A percentile compares a stretch with the other conserved stretches of the same genome.
phyloP scores from a whole-genome alignment of 148 eudicot genomes.

The Chenopodium formosanum region DNA sequence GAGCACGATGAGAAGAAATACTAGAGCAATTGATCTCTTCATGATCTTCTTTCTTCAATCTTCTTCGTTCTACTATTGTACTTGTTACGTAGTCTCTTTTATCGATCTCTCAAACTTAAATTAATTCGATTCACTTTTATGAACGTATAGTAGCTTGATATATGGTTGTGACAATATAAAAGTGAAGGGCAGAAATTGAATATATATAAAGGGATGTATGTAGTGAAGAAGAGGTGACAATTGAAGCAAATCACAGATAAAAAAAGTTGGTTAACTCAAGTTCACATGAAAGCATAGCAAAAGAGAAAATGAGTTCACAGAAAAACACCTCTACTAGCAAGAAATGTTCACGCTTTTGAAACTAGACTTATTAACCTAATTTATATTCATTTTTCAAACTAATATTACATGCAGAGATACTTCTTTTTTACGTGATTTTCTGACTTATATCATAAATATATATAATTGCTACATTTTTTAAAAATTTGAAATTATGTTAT shows the following conservation, averaged over 20 bases:
- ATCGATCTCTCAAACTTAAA: background rate
- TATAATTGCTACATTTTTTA: no score
- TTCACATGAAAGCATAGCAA: slow-evolving; percentile 41
- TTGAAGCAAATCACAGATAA: slow-evolving; percentile 51
- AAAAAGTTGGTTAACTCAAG: slow-evolving; percentile 9
- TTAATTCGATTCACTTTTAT: no score
- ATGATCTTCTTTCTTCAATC: slow-evolving; percentile 9
- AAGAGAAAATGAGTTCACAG: slow-evolving; percentile 32
- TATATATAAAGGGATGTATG: slow-evolving; percentile 22
- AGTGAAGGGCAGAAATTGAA: background rate
- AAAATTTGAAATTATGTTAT: background rate
- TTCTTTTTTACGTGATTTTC: slow-evolving; percentile 35
- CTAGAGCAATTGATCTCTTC: slow-evolving; percentile 27
- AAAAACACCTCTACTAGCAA: slow-evolving; percentile 21
- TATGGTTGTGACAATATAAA: no score
- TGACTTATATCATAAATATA: slow-evolving; percentile 30
- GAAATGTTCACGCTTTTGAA: slow-evolving; percentile 18
- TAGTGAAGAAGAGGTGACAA: slow-evolving; percentile 12
- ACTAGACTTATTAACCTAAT: slow-evolving; percentile 2
- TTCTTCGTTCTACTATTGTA: background rate
- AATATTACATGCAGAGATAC: background rate
- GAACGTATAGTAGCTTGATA: no score
- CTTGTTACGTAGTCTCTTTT: background rate
- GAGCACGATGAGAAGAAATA: slow-evolving; percentile 22
- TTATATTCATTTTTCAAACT: slow-evolving; percentile 9